Evolutionary conservation across 106 monocot genomes (phyloP).

Genomic region (Xerophyta viscosa): DNA sequence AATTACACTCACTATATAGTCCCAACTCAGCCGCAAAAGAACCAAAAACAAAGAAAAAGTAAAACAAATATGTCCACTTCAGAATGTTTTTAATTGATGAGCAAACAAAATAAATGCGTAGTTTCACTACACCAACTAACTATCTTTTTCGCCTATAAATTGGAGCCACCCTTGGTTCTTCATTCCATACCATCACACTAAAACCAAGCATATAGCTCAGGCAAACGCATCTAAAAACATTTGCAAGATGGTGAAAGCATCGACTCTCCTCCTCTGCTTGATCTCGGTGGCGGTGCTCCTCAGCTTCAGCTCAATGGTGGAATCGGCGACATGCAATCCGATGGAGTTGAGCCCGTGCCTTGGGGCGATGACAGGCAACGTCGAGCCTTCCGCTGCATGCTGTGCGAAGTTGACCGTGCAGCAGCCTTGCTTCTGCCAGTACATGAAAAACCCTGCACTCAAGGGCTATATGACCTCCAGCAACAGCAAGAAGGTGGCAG

Average conservation of each 20-base stretch:
- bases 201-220: too few relatives aligned
- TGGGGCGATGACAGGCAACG: neutral
- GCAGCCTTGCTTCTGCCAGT: slow-evolving; percentile 11
- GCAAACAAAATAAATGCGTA: too few relatives aligned
- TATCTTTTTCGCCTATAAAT: too few relatives aligned
- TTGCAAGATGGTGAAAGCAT: neutral
- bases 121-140: too few relatives aligned
- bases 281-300: neutral
- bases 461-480: neutral
- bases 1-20: too few relatives aligned
- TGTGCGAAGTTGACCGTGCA: slow-evolving; percentile 3
- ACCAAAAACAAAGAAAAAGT: too few relatives aligned
- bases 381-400: neutral
- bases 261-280: neutral
- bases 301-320: neutral
- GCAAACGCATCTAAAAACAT: too few relatives aligned
- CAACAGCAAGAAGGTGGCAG: slow-evolving; percentile 10
- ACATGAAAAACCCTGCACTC: slow-evolving; percentile 4
- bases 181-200: too few relatives aligned
- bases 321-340: neutral
- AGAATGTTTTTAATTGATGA: too few relatives aligned
- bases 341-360: neutral
- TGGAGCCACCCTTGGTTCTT: too few relatives aligned
- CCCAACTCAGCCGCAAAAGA: too few relatives aligned
- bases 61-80: too few relatives aligned